Percentiles rank a stretch among this genome's conserved stretches.
Conservation (phyloP, 495 filamentous ascomycete species). For the Talaromyces thailandensis region DNA sequence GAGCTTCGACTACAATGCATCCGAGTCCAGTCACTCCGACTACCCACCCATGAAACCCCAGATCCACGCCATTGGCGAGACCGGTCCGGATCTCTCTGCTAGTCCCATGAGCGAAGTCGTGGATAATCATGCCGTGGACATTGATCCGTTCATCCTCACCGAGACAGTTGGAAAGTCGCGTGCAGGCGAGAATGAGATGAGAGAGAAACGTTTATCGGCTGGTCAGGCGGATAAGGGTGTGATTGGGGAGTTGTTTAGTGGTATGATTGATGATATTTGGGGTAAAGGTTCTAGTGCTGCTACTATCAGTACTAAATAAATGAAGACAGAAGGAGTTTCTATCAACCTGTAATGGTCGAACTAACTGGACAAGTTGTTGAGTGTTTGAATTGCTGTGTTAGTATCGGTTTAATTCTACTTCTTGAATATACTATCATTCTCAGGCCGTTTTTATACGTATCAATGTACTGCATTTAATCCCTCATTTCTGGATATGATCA, state of each 20-base stretch:
- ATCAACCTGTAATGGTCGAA: neutral
- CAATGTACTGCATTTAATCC: too few species aligned
- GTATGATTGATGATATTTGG: slow-evolving; percentile 51
- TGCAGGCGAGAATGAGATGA: slow-evolving; percentile 27
- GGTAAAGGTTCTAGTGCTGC: slow-evolving; percentile 14
- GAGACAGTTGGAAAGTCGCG: slow-evolving; percentile 37
- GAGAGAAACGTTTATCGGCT: slow-evolving; percentile 11
- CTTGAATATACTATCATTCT: neutral
- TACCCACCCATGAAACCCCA: slow-evolving; percentile 40
- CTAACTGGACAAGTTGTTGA: neutral
- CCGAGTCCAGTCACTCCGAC: slow-evolving; percentile 8
- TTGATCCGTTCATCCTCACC: slow-evolving; percentile 51
- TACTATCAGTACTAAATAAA: slow-evolving; percentile 2
- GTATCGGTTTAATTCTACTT: neutral
- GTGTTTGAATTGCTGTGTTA: neutral
- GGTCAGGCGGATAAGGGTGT: slow-evolving; percentile 25
- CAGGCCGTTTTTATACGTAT: neutral
- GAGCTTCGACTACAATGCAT: slow-evolving; percentile 17
- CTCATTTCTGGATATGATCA: too few species aligned
- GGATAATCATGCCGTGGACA: slow-evolving; percentile 46
- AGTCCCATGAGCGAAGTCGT: slow-evolving; percentile 50
- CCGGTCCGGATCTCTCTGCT: slow-evolving; percentile 41
- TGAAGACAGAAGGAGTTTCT: neutral
- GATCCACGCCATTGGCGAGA: slow-evolving; percentile 46
- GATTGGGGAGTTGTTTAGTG: slow-evolving; percentile 41